Evolutionary conservation across 306 rosid genomes (phyloP), one percentile per base, ranked within the genome.

Genomic region (Cucurbita argyrosperma): DNA sequence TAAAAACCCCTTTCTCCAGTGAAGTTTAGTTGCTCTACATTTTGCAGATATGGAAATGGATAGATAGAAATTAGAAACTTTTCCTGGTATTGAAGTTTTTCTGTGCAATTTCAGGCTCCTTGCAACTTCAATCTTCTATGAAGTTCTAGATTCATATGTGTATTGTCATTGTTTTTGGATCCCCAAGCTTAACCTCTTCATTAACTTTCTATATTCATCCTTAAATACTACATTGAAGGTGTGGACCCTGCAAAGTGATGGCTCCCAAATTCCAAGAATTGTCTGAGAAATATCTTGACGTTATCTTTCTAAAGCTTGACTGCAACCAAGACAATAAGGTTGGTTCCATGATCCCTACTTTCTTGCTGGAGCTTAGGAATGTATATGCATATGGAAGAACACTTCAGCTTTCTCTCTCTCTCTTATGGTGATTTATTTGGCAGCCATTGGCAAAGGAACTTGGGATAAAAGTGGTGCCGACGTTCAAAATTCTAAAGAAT

Each of bases 381-480:
- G 37, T 11, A 40, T 21, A 9, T 11, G 8, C 51, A 55, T 45
- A 37, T 13, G 38, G 50, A 65, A 56, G 43, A 23, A 54, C 58
- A 53, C 56, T 53, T 19, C 30, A 38, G 6, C 42, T 39, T 1
- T 39, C 77, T 30, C 35, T 30, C 77, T 26, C 30, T 26, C 35
- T 30, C 35, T 30, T 30, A n/a, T 7, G 21, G n/a, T 54, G 26
- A 78, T 61, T 50, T 79, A 84, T 67, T 75, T 75, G 61, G 80
- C 88, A 94, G 97, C 78, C 90, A n/a, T 79, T 94, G 83, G 96
- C 97, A n/a, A 94, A 94, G 83, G 99, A 94, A 82, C 95, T 94
- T 3, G 99, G 99, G 71, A 89, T 94, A 60, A 91, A 80, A 82
- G 99, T 89, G 75, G 99, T 94, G 72, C 99, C 99, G 19, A 94